Conservation (phyloP, 169 alveolate species). For the Plasmodium ovale region DNA sequence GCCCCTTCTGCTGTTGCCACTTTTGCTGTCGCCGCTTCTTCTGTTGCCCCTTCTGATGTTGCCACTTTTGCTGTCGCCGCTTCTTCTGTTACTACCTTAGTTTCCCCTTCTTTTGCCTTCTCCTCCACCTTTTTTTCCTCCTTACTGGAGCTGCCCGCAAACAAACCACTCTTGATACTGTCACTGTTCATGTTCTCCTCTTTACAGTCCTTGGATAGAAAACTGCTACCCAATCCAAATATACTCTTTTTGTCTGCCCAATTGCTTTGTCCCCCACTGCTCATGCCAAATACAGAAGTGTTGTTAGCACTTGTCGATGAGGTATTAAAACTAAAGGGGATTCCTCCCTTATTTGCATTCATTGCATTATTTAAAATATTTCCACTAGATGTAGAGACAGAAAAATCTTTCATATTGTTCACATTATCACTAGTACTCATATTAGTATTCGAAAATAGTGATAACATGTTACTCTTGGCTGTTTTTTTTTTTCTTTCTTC, state of each 20-base stretch:
- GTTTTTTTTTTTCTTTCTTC: slow-evolving; percentile 75
- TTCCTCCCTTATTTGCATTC: neutral
- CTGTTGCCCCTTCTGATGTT: too few relatives aligned
- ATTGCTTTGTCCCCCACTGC: neutral
- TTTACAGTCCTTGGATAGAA: neutral
- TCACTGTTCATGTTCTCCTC: neutral
- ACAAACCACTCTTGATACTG: neutral
- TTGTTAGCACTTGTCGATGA: neutral
- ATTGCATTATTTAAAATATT: slow-evolving; percentile 1
- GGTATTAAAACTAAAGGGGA: neutral
- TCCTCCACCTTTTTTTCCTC: too few relatives aligned
- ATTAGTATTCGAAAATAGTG: slow-evolving; percentile 44
- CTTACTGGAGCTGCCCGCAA: neutral
- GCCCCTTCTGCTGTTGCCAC: too few relatives aligned
- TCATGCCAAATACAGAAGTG: neutral
- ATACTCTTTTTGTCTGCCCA: slow-evolving; percentile 17
- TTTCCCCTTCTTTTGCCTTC: too few relatives aligned
- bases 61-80: too few relatives aligned
- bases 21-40: too few relatives aligned
- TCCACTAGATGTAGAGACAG: neutral
- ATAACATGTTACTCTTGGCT: slow-evolving; percentile 51
- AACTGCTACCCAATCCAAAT: neutral
- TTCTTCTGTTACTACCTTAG: too few relatives aligned
- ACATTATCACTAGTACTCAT: too few relatives aligned
- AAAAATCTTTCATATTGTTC: neutral